Evolutionary conservation across 306 rosid species (phyloP).

Genomic region (Rosa persica): DNA sequence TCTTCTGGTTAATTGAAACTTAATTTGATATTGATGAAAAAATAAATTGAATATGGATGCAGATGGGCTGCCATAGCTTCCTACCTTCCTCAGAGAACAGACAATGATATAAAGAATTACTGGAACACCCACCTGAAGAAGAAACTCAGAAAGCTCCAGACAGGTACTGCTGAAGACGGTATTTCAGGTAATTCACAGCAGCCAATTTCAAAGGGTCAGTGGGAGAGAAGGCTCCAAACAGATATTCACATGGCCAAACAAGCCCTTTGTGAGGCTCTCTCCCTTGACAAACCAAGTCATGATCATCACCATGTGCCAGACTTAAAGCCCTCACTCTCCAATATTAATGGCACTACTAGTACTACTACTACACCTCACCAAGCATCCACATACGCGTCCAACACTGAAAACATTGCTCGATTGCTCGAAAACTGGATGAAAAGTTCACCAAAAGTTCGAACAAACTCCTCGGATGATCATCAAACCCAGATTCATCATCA

Average conservation of each 20-base stretch:
- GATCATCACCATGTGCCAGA: conserved; percentile 10
- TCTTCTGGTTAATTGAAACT: neutral
- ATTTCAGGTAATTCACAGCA: conserved; percentile 26
- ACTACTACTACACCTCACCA: conserved; percentile 18
- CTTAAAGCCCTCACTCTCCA: conserved; percentile 34
- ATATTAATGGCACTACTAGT: neutral
- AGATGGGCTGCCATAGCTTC: conserved; percentile 62
- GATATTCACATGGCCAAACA: conserved; percentile 84
- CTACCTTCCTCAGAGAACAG: conserved; percentile 51
- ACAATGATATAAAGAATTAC: conserved; percentile 50
- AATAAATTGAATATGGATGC: neutral
- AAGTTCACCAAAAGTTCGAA: conserved; percentile 42
- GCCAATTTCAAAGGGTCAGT: conserved; percentile 63
- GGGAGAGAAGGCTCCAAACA: conserved; percentile 95
- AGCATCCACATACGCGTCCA: conserved; percentile 62
- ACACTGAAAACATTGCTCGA: conserved; percentile 65
- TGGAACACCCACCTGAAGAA: conserved; percentile 55
- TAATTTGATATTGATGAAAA: neutral
- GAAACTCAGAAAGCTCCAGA: conserved; percentile 37
- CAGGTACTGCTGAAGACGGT: conserved; percentile 30
- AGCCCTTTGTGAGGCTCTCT: conserved; percentile 81
- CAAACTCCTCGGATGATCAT: conserved; percentile 14
- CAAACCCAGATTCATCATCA: conserved; percentile 10
- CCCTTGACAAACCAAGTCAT: conserved; percentile 49
- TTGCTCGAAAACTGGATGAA: conserved; percentile 79